These are phyloP conservation scores for Mycosphaerella sp. DNA, from an alignment of 2,329 filamentous ascomycete species.

Conservation along the genomic window DNA sequence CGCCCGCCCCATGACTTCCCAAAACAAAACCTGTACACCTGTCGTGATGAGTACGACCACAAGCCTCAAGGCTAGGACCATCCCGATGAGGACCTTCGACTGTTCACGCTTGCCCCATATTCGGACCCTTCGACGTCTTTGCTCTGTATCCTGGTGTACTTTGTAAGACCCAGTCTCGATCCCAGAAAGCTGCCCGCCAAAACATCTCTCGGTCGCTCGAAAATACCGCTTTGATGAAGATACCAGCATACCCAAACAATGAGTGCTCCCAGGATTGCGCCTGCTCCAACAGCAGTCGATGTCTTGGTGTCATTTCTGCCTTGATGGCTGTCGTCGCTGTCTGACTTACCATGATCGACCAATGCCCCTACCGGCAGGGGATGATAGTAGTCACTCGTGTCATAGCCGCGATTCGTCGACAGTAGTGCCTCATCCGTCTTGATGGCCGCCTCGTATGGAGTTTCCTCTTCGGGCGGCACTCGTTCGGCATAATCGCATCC, in stretches of 20 bases:
- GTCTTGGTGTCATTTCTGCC: not conserved
- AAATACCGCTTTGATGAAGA: not conserved
- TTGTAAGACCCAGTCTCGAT: slow-evolving; percentile 4
- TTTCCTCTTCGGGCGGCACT: slow-evolving; percentile 19
- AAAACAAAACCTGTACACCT: not conserved
- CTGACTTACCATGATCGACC: slow-evolving; percentile 3
- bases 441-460: slow-evolving; percentile 23
- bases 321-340: not conserved
- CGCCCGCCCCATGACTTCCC: too few relatives aligned
- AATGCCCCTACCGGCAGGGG: slow-evolving; percentile 1
- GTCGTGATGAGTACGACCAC: too few relatives aligned
- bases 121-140: slow-evolving; percentile 5
- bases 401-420: slow-evolving; percentile 30
- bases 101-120: not conserved
- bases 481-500: slow-evolving; percentile 28
- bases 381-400: slow-evolving; percentile 32
- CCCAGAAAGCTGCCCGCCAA: slow-evolving; percentile 2
- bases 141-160: slow-evolving; percentile 6
- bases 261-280: not conserved
- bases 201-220: not conserved
- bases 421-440: slow-evolving; percentile 23
- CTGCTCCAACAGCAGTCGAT: not conserved
- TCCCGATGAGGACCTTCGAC: not conserved
- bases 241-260: slow-evolving; percentile 1
- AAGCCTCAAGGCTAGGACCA: not conserved